Evolutionary conservation across 805 yeast genomes (phyloP).

Genomic region (Grigorovia jiainica): DNA sequence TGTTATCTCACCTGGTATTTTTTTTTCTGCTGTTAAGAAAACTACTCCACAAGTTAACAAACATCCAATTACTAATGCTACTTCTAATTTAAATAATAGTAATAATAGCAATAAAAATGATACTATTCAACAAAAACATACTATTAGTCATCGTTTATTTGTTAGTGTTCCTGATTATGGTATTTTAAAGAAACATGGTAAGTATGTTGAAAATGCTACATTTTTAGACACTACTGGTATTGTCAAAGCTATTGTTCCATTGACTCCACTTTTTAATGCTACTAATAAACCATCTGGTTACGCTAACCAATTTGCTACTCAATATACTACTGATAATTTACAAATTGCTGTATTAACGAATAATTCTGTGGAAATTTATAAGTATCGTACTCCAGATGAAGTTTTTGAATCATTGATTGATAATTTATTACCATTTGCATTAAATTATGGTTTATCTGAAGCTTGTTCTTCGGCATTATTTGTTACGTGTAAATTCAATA

Average conservation of each 20-base stretch:
- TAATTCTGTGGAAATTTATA: constrained; percentile 65
- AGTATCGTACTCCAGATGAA: constrained; percentile 72
- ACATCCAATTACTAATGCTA: constrained; percentile 12
- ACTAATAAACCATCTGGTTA: constrained; percentile 70
- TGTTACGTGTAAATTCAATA: constrained; percentile 66
- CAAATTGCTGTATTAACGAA: constrained; percentile 77
- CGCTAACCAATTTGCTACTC: constrained; percentile 80
- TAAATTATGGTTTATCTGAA: constrained; percentile 79
- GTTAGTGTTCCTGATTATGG: constrained; percentile 83
- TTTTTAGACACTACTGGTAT: constrained; percentile 50
- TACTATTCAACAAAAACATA: not conserved
- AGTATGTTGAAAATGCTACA: constrained; percentile 74
- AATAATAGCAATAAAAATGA: not conserved
- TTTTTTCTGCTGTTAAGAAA: constrained; percentile 50
- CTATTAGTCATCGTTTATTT: constrained; percentile 41
- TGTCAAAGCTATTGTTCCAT: constrained; percentile 64
- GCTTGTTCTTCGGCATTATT: constrained; percentile 83
- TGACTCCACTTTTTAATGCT: constrained; percentile 63
- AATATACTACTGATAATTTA: constrained; percentile 57
- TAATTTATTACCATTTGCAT: constrained; percentile 58
- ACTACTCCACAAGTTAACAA: constrained; percentile 9
- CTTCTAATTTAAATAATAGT: not conserved
- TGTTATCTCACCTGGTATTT: constrained; percentile 79
- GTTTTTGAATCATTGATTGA: constrained; percentile 63
- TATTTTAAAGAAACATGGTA: constrained; percentile 59